A percentile compares a stretch with the other conserved stretches of the same genome.
These are phyloP conservation scores for Plasmodium vivax DNA, from an alignment of 169 alveolate species.

Conservation along the genomic window DNA sequence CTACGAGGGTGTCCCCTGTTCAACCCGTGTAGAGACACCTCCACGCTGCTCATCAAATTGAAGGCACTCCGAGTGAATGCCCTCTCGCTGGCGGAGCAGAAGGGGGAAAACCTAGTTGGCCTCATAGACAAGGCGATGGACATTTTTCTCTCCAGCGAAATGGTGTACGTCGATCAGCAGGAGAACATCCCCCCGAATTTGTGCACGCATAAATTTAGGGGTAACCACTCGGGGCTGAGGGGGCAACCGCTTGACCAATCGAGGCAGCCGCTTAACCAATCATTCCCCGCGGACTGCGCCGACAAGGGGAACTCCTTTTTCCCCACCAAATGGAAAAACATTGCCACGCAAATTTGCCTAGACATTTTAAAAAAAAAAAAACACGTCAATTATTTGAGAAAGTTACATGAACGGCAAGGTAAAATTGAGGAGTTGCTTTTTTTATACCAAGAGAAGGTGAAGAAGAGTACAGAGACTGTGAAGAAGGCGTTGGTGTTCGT, in stretches of 20 bases:
- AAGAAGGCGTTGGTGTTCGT: slow-evolving; percentile 73
- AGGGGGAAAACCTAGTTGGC: slow-evolving; percentile 25
- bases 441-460: slow-evolving; percentile 55
- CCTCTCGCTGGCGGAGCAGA: slow-evolving; percentile 40
- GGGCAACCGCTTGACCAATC: not conserved
- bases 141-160: slow-evolving; percentile 40
- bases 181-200: slow-evolving; percentile 50
- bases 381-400: slow-evolving; percentile 77
- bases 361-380: slow-evolving; percentile 76
- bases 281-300: not conserved
- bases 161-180: not conserved
- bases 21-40: slow-evolving; percentile 29
- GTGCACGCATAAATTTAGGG: slow-evolving; percentile 27
- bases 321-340: slow-evolving; percentile 69
- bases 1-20: slow-evolving; percentile 47
- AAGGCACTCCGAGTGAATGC: slow-evolving; percentile 5
- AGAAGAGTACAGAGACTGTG: slow-evolving; percentile 63
- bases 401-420: slow-evolving; percentile 78
- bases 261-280: not conserved
- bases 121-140: slow-evolving; percentile 16
- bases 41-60: slow-evolving; percentile 27
- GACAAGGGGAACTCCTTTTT: slow-evolving; percentile 57
- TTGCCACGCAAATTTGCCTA: slow-evolving; percentile 68
- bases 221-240: not conserved
- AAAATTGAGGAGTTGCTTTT: slow-evolving; percentile 77